Conservation (phyloP, 768 basidiomycete species). For the Asterophora parasitica region DNA sequence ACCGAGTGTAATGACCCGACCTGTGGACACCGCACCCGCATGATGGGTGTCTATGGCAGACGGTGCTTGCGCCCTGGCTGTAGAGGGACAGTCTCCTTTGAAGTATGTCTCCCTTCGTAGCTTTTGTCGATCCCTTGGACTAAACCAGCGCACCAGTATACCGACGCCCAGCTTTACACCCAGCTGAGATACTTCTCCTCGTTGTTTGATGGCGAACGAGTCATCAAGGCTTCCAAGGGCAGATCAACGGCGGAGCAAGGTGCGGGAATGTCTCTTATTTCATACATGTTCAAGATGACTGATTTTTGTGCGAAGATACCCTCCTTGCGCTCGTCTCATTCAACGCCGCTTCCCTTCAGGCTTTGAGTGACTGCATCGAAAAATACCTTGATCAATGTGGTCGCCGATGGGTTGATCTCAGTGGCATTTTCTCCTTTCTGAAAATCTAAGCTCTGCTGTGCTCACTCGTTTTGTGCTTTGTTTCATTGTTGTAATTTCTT, state of each 20-base stretch:
- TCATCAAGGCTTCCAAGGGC: constrained; percentile 46
- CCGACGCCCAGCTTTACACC: constrained; percentile 72
- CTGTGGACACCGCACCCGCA: constrained; percentile 81
- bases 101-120: constrained; percentile 46
- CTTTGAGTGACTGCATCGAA: constrained; percentile 56
- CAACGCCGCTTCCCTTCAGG: constrained; percentile 48
- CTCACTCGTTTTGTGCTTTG: constrained; percentile 1
- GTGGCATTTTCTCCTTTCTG: constrained; percentile 78
- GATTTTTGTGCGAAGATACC: constrained; percentile 39
- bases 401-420: constrained; percentile 84
- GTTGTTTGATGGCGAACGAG: constrained; percentile 73
- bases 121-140: neutral
- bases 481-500: neutral
- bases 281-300: neutral
- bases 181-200: constrained; percentile 81
- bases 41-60: constrained; percentile 90
- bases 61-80: constrained; percentile 72
- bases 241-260: constrained; percentile 31
- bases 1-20: constrained; percentile 81
- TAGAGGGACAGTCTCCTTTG: constrained; percentile 64
- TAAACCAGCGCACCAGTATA: constrained; percentile 6
- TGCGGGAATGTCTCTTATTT: constrained; percentile 19
- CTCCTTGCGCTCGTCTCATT: constrained; percentile 42
- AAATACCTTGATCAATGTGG: constrained; percentile 86
- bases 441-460: constrained; percentile 36